These are phyloP conservation scores for Obelidium mucronatum DNA, from an alignment of 192 early-diverging fungal genomes.

Conservation along the genomic window DNA sequence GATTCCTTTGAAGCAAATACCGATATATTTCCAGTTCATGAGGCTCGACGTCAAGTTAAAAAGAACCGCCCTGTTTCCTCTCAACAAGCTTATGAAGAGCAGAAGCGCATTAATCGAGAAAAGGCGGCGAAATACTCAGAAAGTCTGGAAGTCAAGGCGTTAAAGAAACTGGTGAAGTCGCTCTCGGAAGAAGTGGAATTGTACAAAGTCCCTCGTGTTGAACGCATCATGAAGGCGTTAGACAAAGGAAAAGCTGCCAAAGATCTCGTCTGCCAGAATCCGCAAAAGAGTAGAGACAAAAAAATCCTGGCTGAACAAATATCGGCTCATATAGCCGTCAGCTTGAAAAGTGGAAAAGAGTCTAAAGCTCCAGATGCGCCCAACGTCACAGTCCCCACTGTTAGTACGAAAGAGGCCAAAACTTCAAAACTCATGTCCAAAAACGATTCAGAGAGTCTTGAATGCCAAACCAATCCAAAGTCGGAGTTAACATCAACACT, in stretches of 20 bases:
- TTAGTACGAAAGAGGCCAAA: neutral
- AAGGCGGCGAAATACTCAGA: neutral
- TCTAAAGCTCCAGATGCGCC: neutral
- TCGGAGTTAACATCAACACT: neutral
- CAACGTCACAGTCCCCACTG: too few relatives aligned
- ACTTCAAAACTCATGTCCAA: neutral
- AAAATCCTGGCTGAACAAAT: neutral
- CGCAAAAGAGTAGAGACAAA: neutral
- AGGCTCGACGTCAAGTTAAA: neutral
- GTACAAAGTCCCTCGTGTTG: neutral
- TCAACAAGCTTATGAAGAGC: neutral
- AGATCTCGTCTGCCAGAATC: neutral
- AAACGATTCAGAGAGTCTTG: neutral
- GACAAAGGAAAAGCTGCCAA: neutral
- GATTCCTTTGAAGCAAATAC: neutral
- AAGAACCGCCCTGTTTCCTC: neutral
- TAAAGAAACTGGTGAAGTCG: neutral
- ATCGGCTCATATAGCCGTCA: neutral
- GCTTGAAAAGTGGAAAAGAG: neutral
- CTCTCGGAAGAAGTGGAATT: neutral
- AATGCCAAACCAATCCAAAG: neutral
- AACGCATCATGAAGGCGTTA: neutral
- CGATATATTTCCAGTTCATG: slow-evolving; percentile 5
- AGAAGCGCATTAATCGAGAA: neutral
- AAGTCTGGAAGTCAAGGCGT: neutral